These are phyloP conservation scores for Wolfiporia cocos DNA, from an alignment of 1,284 basidiomycete genomes.

Conservation along the genomic window DNA sequence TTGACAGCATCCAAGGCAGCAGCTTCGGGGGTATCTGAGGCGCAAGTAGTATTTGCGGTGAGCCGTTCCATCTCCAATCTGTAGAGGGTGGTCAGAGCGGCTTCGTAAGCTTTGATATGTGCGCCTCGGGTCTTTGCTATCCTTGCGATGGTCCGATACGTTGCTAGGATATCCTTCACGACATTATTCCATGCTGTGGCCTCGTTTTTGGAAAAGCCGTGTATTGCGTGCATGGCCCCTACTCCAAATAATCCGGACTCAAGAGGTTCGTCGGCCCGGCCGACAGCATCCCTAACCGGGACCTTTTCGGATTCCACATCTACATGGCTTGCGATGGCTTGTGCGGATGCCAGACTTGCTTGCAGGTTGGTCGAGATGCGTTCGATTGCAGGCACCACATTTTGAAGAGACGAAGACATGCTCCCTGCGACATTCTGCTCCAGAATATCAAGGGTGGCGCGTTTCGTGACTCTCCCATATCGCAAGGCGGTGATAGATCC, in stretches of 20 bases:
- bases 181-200: slow-evolving; percentile 32
- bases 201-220: slow-evolving; percentile 16
- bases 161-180: slow-evolving; percentile 25
- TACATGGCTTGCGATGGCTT: slow-evolving; percentile 4
- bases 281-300: slow-evolving; percentile 1
- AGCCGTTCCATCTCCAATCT: slow-evolving; percentile 37
- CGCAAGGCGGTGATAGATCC: slow-evolving; percentile 43
- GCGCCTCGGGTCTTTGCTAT: slow-evolving; percentile 40
- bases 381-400: slow-evolving; percentile 8
- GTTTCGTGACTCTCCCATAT: slow-evolving; percentile 57
- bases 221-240: slow-evolving; percentile 10
- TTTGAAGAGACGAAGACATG: slow-evolving; percentile 32
- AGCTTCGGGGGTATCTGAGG: slow-evolving; percentile 33
- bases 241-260: slow-evolving; percentile 1
- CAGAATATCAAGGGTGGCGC: slow-evolving; percentile 54
- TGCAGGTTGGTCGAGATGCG: slow-evolving; percentile 5
- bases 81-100: slow-evolving; percentile 42
- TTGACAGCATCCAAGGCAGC: slow-evolving; percentile 41
- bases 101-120: slow-evolving; percentile 47
- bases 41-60: slow-evolving; percentile 26
- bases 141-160: slow-evolving; percentile 31
- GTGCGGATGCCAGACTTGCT: slow-evolving; percentile 7
- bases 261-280: slow-evolving; percentile 8
- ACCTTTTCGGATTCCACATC: not conserved
- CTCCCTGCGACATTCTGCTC: slow-evolving; percentile 54